Evolutionary conservation across 176 grass and related monocot species (phyloP).

Genomic region (Aegilops speltoides): DNA sequence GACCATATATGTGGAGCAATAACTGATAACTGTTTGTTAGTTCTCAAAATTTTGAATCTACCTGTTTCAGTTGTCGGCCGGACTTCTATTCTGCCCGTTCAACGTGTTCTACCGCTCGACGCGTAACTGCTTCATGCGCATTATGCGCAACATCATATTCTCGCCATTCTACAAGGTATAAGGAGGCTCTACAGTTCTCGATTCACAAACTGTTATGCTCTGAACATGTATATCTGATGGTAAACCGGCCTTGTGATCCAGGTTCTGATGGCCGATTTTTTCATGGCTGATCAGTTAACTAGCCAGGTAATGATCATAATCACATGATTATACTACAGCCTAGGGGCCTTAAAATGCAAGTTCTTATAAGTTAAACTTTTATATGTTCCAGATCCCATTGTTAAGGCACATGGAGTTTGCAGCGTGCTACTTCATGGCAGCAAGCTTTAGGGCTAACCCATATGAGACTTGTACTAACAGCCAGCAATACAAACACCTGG

Average conservation of each 20-base stretch:
- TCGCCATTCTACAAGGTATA: conserved; percentile 91
- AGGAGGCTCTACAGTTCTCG: not conserved
- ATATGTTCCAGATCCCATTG: conserved; percentile 57
- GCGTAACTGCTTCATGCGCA: conserved; percentile 76
- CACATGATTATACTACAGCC: not conserved
- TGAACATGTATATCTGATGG: too few relatives aligned
- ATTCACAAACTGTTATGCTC: too few relatives aligned
- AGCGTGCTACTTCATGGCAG: conserved; percentile 87
- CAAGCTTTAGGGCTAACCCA: conserved; percentile 51
- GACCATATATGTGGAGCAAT: too few relatives aligned
- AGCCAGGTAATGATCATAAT: conserved; percentile 62
- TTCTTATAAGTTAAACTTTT: not conserved
- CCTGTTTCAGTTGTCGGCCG: conserved; percentile 54
- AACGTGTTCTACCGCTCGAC: conserved; percentile 87
- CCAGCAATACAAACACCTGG: conserved; percentile 63
- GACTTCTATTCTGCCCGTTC: conserved; percentile 66
- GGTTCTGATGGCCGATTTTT: conserved; percentile 96
- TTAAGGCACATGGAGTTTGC: conserved; percentile 85
- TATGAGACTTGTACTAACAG: conserved; percentile 51
- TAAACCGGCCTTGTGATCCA: conserved; percentile 1
- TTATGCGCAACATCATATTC: conserved; percentile 76
- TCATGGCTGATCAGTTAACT: conserved; percentile 98
- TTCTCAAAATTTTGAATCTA: not conserved
- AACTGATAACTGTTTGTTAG: too few relatives aligned
- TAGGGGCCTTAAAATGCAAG: not conserved